These are phyloP conservation scores for Plasmodium knowlesi DNA, from an alignment of 169 alveolate species.

Conservation along the genomic window DNA sequence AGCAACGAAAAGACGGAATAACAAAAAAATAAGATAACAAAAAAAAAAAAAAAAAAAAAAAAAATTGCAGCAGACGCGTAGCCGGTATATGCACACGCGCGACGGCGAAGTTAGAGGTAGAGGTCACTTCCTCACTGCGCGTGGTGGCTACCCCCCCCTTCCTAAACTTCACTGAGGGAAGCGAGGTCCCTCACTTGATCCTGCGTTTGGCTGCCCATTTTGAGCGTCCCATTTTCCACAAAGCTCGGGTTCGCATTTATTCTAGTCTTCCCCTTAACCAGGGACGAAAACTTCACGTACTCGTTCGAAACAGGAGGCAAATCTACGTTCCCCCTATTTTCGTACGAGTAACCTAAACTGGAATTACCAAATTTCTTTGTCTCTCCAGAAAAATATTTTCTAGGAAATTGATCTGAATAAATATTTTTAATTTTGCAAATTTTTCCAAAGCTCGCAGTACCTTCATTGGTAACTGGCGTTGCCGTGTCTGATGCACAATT, in stretches of 20 bases:
- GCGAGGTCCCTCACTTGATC: neutral
- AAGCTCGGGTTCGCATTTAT: neutral
- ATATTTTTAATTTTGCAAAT: slow-evolving; percentile 42
- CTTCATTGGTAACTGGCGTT: neutral
- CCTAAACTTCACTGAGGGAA: neutral
- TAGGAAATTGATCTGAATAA: slow-evolving; percentile 6
- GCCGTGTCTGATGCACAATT: neutral
- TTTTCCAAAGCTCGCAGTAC: slow-evolving; percentile 6
- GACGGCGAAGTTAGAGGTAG: neutral
- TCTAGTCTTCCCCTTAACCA: slow-evolving; percentile 6
- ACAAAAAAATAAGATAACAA: neutral
- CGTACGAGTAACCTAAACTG: neutral
- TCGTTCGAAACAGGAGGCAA: neutral
- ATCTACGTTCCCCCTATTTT: neutral
- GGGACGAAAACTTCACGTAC: slow-evolving; percentile 9
- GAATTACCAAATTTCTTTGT: neutral
- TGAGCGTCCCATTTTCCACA: slow-evolving; percentile 3
- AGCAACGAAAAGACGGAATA: neutral
- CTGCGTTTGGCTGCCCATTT: neutral
- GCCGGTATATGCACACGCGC: neutral
- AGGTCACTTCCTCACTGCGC: neutral
- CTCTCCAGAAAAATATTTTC: neutral
- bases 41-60: neutral
- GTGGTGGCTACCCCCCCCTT: neutral
- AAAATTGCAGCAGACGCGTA: neutral